Base-by-base conservation (phyloP, 2,329 filamentous ascomycete genomes). In the Botrytis medusae region DNA sequence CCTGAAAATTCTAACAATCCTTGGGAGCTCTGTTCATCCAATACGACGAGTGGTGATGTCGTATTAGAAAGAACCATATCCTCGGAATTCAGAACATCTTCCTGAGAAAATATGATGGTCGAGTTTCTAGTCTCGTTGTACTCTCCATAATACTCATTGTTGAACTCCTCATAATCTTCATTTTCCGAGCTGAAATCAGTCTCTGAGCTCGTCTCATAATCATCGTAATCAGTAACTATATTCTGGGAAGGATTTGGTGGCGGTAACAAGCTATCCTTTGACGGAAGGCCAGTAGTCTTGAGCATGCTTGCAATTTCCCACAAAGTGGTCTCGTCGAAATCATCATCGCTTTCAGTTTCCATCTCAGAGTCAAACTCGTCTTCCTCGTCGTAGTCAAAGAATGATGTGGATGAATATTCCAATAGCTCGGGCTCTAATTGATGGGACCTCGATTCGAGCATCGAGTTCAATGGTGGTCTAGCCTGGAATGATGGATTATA, bases 281-380 rank as follows among this genome's bases (percentile, higher is more conserved):
- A 86, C 5, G 87, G 87, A 7, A 89, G 81, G 67, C 85, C 80
- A 72, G 86, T 84, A 2, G 85, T 83, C 79, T 86, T 85, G 18
- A 91, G 82, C 59, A 91, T 82, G 74, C 83, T 88, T 73, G 88
- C 89, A 81, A 91, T 91, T 78, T 91, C 88, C 87, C 88, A 90
- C 40, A 91, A 82, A 0, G 88, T 90, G 16, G 83, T 86, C 81
- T 91, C 89, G 74, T 90, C 89, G 75, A 90, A 90, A 20, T 81
- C 80, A 42, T 77, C 77, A 44, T 83, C 81, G 72, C 79, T 77
- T 6, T 80, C 79, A 32, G 71, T 44, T 25, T 82, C 82, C 59
- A 77, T 78, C 29, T 85, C 84, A 25, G 74, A 74, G 40, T 76
- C 75, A 37, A 81, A 80, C 37, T 72, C 70, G 1, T 81, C 79